These are phyloP conservation scores for Cetradonia linearis DNA, from an alignment of 495 filamentous ascomycete genomes.

Conservation along the genomic window DNA sequence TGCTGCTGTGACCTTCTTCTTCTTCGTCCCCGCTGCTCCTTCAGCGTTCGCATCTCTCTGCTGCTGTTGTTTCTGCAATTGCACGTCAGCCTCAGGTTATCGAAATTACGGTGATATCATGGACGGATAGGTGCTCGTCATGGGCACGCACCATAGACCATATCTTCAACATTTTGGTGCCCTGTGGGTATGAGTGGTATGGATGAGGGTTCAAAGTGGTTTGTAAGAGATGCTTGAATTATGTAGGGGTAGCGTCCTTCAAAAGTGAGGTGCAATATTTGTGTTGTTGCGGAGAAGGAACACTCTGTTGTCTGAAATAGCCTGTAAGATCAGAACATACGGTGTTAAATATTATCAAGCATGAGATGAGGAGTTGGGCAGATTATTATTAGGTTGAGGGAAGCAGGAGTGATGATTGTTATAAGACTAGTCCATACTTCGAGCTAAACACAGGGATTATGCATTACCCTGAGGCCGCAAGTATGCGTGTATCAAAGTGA, in stretches of 20 bases:
- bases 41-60: conserved; percentile 83
- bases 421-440: too few relatives aligned
- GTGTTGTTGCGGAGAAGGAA: background rate
- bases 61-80: conserved; percentile 78
- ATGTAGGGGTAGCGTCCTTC: background rate
- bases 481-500: background rate
- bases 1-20: conserved; percentile 96
- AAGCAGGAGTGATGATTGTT: background rate
- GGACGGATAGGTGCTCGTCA: conserved; percentile 14
- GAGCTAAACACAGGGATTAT: background rate
- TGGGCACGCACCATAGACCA: conserved; percentile 81
- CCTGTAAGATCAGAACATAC: background rate
- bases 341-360: background rate
- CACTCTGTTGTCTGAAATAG: background rate
- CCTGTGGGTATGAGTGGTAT: background rate
- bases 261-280: background rate
- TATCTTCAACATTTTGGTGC: conserved; percentile 87
- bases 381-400: too few relatives aligned
- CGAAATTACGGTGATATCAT: conserved; percentile 10
- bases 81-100: conserved; percentile 5
- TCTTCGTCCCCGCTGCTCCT: conserved; percentile 63
- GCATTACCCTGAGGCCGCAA: background rate
- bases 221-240: background rate
- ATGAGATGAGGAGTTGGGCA: background rate
- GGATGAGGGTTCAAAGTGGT: background rate